Base-by-base conservation (phyloP, 495 filamentous ascomycete genomes). In the Rusavskia elegans region DNA sequence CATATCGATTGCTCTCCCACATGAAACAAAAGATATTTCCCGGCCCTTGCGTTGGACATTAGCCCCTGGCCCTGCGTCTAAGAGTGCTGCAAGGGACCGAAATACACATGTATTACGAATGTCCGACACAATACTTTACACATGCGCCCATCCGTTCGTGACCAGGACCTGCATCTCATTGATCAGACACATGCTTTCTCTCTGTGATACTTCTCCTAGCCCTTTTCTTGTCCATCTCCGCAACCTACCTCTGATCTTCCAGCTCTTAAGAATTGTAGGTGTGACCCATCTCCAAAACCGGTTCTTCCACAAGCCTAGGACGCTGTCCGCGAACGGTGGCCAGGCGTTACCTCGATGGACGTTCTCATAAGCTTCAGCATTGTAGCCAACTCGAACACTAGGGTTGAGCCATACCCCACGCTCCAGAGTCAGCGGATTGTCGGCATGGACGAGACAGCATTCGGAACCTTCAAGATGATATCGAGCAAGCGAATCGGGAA, bases 101-200 rank as follows among this genome's bases (percentile, higher is more conserved):
- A 21, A 19, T 8, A 9, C 11, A 46, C 23, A 46, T 46, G 44
- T 8, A 19, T 23, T 14, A 46, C 20, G 25, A 27, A 27, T 29
- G 13, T 17, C 14, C 17, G 9, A 16, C 23, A 19, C 6, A 13
- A 23, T 20, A 46, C 8, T 14, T 25, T 64, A 87, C 44, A 88
- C 69, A 74, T 89, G 86, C 50, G 71, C 74, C 85, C 85, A 92
- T 17, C 86, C 86, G 63, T 83, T 84, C 46, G 71, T 56, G 58
- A 77, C 74, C 54, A 90, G 67, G 37, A 92, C 76, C 63, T 92
- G 86, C 86, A 89, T 89, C 68, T 89, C 85, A 66, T 89, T 81
- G 48, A 89, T 77, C 51, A 89, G 66, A 61, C 86, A 92, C 8
- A 11, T 46, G 75, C 73, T 42, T 68, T 67, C n/a, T 77, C 82